phyloP scores from a whole-genome alignment of 2,329 filamentous ascomycete species.

The Daldinia sp. region DNA sequence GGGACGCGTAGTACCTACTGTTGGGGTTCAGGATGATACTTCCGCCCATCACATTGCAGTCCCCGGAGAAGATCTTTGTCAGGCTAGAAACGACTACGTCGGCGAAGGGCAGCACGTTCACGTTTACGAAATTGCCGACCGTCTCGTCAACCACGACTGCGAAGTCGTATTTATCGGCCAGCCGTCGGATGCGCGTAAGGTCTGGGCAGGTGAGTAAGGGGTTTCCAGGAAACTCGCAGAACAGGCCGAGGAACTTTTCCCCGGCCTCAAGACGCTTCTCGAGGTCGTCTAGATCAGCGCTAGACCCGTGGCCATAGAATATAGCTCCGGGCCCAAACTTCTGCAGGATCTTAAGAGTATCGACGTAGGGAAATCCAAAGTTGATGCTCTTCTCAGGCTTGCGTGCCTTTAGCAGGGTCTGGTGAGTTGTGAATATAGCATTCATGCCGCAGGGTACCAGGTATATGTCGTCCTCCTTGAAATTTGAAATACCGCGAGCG shows the following conservation, averaged over 20 bases:
- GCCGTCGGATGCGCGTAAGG: slow-evolving; percentile 79
- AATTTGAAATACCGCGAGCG: slow-evolving; percentile 69
- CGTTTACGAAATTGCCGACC: slow-evolving; percentile 95
- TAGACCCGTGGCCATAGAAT: slow-evolving; percentile 87
- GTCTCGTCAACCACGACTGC: slow-evolving; percentile 95
- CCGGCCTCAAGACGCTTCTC: slow-evolving; percentile 77
- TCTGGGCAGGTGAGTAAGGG: slow-evolving; percentile 89
- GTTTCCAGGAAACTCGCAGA: slow-evolving; percentile 96
- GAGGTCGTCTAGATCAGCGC: slow-evolving; percentile 84
- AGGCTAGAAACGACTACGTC: slow-evolving; percentile 95
- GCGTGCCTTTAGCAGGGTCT: slow-evolving; percentile 74
- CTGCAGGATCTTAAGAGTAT: slow-evolving; percentile 93
- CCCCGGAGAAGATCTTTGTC: slow-evolving; percentile 97
- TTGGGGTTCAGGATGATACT: slow-evolving; percentile 74
- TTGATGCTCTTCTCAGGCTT: slow-evolving; percentile 81
- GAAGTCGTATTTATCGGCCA: slow-evolving; percentile 89
- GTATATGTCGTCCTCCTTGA: slow-evolving; percentile 89
- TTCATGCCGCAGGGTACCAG: slow-evolving; percentile 94
- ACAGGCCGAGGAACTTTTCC: slow-evolving; percentile 83
- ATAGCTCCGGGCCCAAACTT: slow-evolving; percentile 92
- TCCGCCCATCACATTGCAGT: slow-evolving; percentile 98
- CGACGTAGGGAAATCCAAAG: slow-evolving; percentile 97
- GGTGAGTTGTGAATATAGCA: slow-evolving; percentile 90
- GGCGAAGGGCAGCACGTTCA: slow-evolving; percentile 89
- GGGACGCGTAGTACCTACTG: slow-evolving; percentile 73